Evolutionary conservation across 2,329 filamentous ascomycete genomes (phyloP).

Genomic region (Bretziella fagacearum): DNA sequence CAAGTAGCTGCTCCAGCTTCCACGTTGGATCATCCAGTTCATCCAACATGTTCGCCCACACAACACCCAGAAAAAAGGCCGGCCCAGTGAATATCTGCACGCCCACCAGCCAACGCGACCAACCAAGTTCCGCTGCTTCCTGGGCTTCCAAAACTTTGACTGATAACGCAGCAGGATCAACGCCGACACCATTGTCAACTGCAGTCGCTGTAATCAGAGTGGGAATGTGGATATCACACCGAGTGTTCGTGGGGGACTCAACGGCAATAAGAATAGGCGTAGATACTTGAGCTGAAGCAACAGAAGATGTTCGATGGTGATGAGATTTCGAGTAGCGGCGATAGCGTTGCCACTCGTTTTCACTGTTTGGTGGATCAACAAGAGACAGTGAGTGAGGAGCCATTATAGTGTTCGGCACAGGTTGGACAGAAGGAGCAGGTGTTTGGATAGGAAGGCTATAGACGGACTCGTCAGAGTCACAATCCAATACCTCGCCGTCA

Average conservation of each 20-base stretch:
- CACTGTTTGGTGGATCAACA: background rate
- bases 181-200: background rate
- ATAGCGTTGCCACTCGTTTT: conserved; percentile 40
- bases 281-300: conserved; percentile 19
- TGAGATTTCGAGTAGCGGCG: conserved; percentile 29
- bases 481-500: conserved; percentile 46
- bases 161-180: conserved; percentile 8
- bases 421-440: background rate
- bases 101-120: conserved; percentile 83
- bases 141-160: conserved; percentile 9
- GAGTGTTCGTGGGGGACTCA: conserved; percentile 16
- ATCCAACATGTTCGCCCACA: conserved; percentile 51
- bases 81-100: conserved; percentile 79
- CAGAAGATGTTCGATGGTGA: conserved; percentile 16
- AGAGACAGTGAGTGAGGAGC: conserved; percentile 23
- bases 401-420: background rate
- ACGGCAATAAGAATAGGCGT: conserved; percentile 22
- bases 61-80: conserved; percentile 59
- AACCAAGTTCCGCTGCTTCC: conserved; percentile 35
- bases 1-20: conserved; percentile 37
- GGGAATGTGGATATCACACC: conserved; percentile 3
- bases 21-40: conserved; percentile 36
- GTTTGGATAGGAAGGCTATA: conserved; percentile 4
- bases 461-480: background rate
- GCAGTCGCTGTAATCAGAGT: background rate